A percentile compares a stretch with the other conserved stretches of the same genome.
Conservation (phyloP, 2,329 filamentous ascomycete genomes). For the Trichoderma citrinoviride region DNA sequence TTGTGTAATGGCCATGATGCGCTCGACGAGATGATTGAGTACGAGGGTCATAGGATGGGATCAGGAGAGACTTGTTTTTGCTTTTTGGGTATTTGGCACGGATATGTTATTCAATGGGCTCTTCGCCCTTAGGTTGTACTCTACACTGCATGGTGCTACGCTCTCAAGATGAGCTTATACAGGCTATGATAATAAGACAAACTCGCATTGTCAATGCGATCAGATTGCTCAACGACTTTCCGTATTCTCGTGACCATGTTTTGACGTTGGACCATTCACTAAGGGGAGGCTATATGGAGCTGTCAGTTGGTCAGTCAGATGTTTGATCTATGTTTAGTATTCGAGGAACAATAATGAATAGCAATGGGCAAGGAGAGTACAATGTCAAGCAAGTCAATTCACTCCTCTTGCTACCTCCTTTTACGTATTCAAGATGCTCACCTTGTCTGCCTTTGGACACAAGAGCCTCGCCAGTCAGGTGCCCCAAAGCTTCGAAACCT, state of each 20-base stretch:
- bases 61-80: slow-evolving; percentile 27
- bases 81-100: slow-evolving; percentile 30
- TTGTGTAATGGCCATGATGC: slow-evolving; percentile 13
- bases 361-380: not conserved
- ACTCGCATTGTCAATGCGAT: slow-evolving; percentile 12
- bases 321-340: too few relatives aligned
- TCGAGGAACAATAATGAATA: too few relatives aligned
- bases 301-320: too few relatives aligned
- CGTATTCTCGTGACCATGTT: not conserved
- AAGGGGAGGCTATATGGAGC: too few relatives aligned
- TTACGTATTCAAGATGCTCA: too few relatives aligned
- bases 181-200: slow-evolving; percentile 22
- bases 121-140: slow-evolving; percentile 21
- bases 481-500: not conserved
- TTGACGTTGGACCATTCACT: too few relatives aligned
- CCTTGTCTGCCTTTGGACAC: not conserved
- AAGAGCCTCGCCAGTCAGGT: not conserved
- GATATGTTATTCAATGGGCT: slow-evolving; percentile 17
- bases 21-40: slow-evolving; percentile 7
- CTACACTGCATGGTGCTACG: slow-evolving; percentile 3
- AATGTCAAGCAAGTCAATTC: not conserved
- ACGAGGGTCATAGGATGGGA: slow-evolving; percentile 13
- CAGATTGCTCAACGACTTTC: not conserved
- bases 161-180: slow-evolving; percentile 20
- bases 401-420: too few relatives aligned